Conservation (phyloP, 495 filamentous ascomycete species). For the Cetradonia linearis region DNA sequence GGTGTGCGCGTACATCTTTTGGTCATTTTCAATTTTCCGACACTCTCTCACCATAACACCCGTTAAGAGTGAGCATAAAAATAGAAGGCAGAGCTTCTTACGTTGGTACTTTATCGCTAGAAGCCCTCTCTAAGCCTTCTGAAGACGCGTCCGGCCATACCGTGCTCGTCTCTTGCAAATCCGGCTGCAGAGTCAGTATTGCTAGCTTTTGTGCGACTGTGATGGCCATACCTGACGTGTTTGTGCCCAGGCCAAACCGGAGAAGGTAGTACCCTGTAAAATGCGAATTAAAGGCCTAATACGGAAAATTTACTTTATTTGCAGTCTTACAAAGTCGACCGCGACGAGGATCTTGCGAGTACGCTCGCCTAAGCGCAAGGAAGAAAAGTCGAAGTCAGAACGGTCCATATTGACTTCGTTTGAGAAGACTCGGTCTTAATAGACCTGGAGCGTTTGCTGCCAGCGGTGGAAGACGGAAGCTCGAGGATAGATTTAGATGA, state of each 20-base stretch:
- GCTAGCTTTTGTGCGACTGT: too few relatives aligned
- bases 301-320: too few relatives aligned
- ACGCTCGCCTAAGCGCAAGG: background rate
- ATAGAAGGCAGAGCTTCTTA: too few relatives aligned
- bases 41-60: too few relatives aligned
- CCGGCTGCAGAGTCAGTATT: too few relatives aligned
- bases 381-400: background rate
- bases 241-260: conserved; percentile 42
- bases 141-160: conserved; percentile 26
- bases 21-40: too few relatives aligned
- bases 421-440: too few relatives aligned
- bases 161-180: conserved; percentile 24
- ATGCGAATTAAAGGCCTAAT: too few relatives aligned
- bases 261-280: conserved; percentile 38
- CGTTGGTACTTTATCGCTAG: conserved; percentile 35
- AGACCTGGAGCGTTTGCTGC: too few relatives aligned
- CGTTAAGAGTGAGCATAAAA: background rate
- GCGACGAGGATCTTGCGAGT: background rate
- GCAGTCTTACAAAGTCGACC: background rate
- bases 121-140: conserved; percentile 28
- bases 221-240: conserved; percentile 30
- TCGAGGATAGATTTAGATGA: too few relatives aligned
- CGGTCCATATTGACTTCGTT: background rate
- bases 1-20: too few relatives aligned
- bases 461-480: too few relatives aligned